phyloP scores from a whole-genome alignment of 306 rosid genomes.

The Hippophae rhamnoides region DNA sequence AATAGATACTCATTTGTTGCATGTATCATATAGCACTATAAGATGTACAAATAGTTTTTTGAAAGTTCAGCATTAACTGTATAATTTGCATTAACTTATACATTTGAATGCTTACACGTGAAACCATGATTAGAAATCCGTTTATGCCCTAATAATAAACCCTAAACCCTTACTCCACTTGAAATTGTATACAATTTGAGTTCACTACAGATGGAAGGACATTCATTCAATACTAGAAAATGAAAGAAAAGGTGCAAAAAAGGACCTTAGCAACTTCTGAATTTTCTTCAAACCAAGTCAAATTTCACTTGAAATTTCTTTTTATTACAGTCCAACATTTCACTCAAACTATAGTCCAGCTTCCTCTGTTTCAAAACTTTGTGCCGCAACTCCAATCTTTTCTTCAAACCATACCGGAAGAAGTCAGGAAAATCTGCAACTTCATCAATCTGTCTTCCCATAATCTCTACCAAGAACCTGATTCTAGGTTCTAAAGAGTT shows the following conservation, averaged over 20 bases:
- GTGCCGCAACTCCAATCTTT: conserved; percentile 54
- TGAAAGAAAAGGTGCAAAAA: not conserved
- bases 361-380: conserved; percentile 45
- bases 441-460: conserved; percentile 75
- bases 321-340: conserved; percentile 75
- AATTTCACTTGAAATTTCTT: conserved; percentile 67
- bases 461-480: conserved; percentile 56
- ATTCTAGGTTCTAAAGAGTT: conserved; percentile 76
- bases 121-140: not conserved
- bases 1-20: conserved; percentile 5
- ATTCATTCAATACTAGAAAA: conserved; percentile 11
- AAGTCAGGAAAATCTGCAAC: conserved; percentile 61
- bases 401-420: conserved; percentile 79
- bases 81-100: not conserved
- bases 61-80: not conserved
- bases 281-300: conserved; percentile 42
- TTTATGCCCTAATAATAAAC: no score
- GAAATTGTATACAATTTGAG: not conserved
- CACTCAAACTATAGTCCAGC: conserved; percentile 58
- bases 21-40: no score
- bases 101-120: no score
- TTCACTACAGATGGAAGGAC: not conserved
- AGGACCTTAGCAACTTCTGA: conserved; percentile 28
- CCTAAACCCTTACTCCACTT: not conserved
- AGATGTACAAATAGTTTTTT: not conserved